Conservation (phyloP, 139 green algal species). For the Tetraselmis chui region DNA sequence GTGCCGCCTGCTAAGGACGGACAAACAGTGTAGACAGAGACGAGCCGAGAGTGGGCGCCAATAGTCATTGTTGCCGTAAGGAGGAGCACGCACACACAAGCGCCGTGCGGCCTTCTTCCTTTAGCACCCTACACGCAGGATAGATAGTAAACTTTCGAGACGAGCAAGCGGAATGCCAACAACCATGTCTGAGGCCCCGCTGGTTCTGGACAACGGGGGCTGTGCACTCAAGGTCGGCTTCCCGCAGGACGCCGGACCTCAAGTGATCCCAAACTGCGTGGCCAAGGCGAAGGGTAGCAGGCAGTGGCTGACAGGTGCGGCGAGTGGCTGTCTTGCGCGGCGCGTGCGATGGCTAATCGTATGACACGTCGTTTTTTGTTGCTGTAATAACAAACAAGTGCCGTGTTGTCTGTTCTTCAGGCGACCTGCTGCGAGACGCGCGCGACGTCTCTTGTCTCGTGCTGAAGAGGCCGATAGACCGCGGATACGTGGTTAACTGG, state of each 20-base stretch:
- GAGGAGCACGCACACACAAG: no score
- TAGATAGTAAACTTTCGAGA: no score
- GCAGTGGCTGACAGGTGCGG: slow-evolving; percentile 18
- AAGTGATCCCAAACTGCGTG: slow-evolving; percentile 72
- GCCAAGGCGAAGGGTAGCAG: slow-evolving; percentile 67
- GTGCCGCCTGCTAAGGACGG: not conserved
- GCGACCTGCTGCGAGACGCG: slow-evolving; percentile 45
- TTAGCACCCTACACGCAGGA: no score
- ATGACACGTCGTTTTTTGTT: no score
- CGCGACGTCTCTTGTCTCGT: slow-evolving; percentile 62
- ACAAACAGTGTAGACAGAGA: not conserved
- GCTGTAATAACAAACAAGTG: no score
- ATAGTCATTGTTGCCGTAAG: no score
- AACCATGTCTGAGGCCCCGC: not conserved
- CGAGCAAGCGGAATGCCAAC: no score
- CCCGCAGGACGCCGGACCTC: slow-evolving; percentile 33
- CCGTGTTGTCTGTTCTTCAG: no score
- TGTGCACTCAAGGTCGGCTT: slow-evolving; percentile 63
- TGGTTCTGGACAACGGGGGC: slow-evolving; percentile 76
- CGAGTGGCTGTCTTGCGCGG: no score
- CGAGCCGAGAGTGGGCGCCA: no score
- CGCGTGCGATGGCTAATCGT: no score
- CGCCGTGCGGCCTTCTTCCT: no score
- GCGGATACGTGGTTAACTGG: slow-evolving; percentile 77
- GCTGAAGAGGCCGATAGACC: slow-evolving; percentile 63